Evolutionary conservation across 768 basidiomycete genomes (phyloP), one percentile per base, ranked within the genome.

Genomic region (Rhizopogon rudus): DNA sequence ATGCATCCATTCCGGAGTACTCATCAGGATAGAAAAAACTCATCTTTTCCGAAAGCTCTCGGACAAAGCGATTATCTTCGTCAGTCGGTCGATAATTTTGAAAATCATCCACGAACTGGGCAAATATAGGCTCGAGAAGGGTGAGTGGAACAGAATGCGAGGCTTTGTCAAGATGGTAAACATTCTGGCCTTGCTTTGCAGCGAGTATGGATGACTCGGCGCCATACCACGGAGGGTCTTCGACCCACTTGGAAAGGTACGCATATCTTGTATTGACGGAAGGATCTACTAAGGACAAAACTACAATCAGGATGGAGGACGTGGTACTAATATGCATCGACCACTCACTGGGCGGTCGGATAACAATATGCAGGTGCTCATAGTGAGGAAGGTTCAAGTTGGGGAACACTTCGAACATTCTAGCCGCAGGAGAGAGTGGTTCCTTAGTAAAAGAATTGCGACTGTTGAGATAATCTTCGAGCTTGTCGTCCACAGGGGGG

Each of bases 11-110:
- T 12, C 58, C 46, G 31, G 35, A 54, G 22, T 49, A 35, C 57
- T 63, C 62, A 25, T 56, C 39, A 14, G 46, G 17, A 40, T 58
- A 61, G 25, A 62, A 57, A 33, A 56, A 44, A 29, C 52, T 54
- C 66, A 69, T 66, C 8, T 20, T 50, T 29, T 43, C n/a, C 17
- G 63, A 56, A 22, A 69, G 52, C 14, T 54, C 60, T 14, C 51
- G 46, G 39, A 55, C 57, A 22, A 69, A 60, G 9, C 20, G 17
- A 46, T 54, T 35, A 31, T 54, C 53, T 37, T 35, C 9, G 7
- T 33, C 13, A 40, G 14, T 54, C 29, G 53, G 43, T 46, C 35
- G 14, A n/a, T 33, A 17, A 8, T 20, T 45, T 54, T 45, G 44
- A 54, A 29, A 48, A 46, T 54, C 44, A 12, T 54, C 53, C 42